A percentile compares a stretch with the other conserved stretches of the same genome.
phyloP scores from a whole-genome alignment of 257 asterid species.

The Scutellaria baicalensis region DNA sequence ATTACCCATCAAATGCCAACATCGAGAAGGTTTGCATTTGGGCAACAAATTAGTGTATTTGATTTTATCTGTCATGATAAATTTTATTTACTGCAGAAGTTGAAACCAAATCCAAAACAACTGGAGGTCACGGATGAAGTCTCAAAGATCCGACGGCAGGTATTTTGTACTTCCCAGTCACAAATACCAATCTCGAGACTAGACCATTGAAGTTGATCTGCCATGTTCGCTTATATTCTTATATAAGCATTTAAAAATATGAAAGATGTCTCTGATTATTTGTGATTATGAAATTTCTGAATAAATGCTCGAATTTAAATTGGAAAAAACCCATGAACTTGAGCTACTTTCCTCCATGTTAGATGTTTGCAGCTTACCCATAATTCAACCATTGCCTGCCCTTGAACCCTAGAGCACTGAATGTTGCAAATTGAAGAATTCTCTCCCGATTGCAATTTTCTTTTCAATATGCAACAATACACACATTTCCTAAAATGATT shows the following conservation, averaged over 20 bases:
- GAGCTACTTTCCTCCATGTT: background rate
- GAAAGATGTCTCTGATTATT: background rate
- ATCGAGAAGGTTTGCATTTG: slow-evolving; percentile 49
- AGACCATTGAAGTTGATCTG: background rate
- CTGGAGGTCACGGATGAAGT: slow-evolving; percentile 36
- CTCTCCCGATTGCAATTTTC: no score
- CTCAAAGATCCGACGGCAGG: slow-evolving; percentile 77
- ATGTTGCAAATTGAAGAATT: background rate
- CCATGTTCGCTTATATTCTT: background rate
- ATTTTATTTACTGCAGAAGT: slow-evolving; percentile 44
- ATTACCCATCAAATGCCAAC: slow-evolving; percentile 66
- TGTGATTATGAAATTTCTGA: background rate
- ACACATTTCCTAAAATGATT: no score
- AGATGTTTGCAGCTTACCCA: background rate
- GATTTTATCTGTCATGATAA: background rate
- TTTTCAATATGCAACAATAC: background rate
- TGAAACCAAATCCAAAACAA: slow-evolving; percentile 32
- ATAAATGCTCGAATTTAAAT: background rate
- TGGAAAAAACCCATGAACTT: background rate
- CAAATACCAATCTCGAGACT: background rate
- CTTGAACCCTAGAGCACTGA: background rate
- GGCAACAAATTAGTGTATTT: background rate
- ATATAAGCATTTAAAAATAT: background rate
- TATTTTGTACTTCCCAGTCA: slow-evolving; percentile 24
- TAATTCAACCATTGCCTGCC: background rate